Percentiles rank a stretch among this genome's conserved stretches.
These are phyloP conservation scores for Beauveria varroae DNA, from an alignment of 2,329 filamentous ascomycete genomes.

Conservation along the genomic window DNA sequence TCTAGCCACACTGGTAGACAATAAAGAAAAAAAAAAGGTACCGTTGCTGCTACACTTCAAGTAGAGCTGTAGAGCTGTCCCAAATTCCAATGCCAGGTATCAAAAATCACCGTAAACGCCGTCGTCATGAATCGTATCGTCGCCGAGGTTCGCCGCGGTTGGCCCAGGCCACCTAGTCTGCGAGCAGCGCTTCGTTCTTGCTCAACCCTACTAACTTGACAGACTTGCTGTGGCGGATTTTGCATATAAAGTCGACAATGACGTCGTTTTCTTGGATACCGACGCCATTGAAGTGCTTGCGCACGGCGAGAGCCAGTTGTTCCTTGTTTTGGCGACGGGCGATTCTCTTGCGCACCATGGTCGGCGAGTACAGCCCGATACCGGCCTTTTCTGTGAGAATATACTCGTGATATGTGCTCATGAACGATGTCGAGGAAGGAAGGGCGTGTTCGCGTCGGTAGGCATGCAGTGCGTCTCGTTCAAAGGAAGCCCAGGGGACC, in stretches of 20 bases:
- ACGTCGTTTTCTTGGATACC: constrained; percentile 77
- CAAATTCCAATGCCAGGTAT: constrained; percentile 7
- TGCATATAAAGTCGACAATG: constrained; percentile 72
- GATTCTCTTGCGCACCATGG: constrained; percentile 60
- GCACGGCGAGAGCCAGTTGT: constrained; percentile 61
- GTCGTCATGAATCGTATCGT: constrained; percentile 9
- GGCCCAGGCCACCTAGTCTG: background rate
- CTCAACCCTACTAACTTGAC: constrained; percentile 20
- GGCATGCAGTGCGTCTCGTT: constrained; percentile 59
- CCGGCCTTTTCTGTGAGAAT: constrained; percentile 53
- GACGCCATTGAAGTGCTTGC: constrained; percentile 77
- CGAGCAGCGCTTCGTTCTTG: constrained; percentile 13
- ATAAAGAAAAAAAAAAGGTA: background rate
- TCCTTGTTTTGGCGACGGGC: constrained; percentile 63
- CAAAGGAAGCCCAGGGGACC: constrained; percentile 62
- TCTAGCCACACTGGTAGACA: background rate
- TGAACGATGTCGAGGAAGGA: constrained; percentile 63
- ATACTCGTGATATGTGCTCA: constrained; percentile 53
- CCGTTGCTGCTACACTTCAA: background rate
- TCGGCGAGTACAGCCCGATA: constrained; percentile 66
- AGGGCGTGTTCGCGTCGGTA: constrained; percentile 71
- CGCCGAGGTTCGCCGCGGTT: background rate
- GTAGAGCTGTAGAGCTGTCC: background rate
- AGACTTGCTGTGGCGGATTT: constrained; percentile 37
- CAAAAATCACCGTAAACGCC: constrained; percentile 11